These are phyloP conservation scores for Populus davidiana DNA, from an alignment of 345 rosid species.

Conservation along the genomic window DNA sequence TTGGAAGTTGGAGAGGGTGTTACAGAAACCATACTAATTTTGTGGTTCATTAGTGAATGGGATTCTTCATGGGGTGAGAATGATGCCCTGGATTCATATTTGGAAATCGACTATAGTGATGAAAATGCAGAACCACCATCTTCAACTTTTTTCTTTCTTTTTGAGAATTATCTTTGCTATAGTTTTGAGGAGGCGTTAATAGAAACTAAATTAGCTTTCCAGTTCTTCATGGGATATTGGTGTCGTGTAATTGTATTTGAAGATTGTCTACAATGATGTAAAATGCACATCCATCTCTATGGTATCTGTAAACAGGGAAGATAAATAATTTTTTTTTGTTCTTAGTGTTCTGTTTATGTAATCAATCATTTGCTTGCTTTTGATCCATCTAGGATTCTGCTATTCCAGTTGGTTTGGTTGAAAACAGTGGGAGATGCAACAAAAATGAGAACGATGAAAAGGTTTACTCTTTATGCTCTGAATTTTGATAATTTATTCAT, in stretches of 20 bases:
- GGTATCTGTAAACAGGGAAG: not conserved
- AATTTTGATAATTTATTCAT: not conserved
- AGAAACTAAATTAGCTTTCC: not conserved
- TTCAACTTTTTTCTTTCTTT: not conserved
- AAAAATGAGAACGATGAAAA: slow-evolving; percentile 74
- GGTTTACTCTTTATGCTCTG: slow-evolving; percentile 35
- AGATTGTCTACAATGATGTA: not conserved
- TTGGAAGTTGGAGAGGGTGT: too few relatives aligned
- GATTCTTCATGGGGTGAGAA: not conserved
- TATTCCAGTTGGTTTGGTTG: slow-evolving; percentile 60
- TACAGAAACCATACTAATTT: too few relatives aligned
- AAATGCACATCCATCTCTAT: not conserved
- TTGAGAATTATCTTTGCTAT: not conserved
- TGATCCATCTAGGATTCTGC: slow-evolving; percentile 43
- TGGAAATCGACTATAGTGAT: not conserved
- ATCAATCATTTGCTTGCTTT: not conserved
- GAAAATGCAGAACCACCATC: not conserved
- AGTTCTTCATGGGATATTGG: not conserved
- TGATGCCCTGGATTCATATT: not conserved
- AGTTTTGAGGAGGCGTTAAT: not conserved
- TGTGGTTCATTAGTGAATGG: not conserved
- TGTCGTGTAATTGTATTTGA: not conserved
- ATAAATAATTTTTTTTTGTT: not conserved
- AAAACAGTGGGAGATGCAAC: slow-evolving; percentile 85
- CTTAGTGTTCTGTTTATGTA: not conserved